Evolutionary conservation across 192 early-diverging fungal species (phyloP).

Genomic region (Oehlia diaphana): DNA sequence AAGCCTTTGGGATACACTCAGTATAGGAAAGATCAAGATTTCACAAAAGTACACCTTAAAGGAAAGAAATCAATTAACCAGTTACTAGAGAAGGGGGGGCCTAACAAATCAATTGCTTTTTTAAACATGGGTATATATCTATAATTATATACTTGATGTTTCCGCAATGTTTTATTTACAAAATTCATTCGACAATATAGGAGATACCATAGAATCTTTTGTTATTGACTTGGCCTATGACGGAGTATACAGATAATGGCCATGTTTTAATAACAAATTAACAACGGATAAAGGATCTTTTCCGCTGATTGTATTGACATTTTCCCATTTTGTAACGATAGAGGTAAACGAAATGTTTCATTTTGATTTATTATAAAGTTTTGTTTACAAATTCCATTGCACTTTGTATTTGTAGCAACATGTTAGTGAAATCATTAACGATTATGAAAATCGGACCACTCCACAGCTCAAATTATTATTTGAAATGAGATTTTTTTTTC

Average conservation of each 20-base stretch:
- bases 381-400: too few relatives aligned
- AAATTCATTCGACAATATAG: constrained; percentile 16
- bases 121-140: constrained; percentile 4
- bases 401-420: too few relatives aligned
- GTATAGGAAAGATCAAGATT: constrained; percentile 15
- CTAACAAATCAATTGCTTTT: constrained; percentile 17
- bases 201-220: background rate
- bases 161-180: constrained; percentile 7
- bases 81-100: background rate
- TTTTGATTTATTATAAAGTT: too few relatives aligned
- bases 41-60: constrained; percentile 24
- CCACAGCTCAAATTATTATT: too few relatives aligned
- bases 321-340: constrained; percentile 25
- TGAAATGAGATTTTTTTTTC: too few relatives aligned
- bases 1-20: constrained; percentile 19
- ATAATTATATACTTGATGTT: constrained; percentile 25
- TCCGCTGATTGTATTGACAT: constrained; percentile 21
- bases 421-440: too few relatives aligned
- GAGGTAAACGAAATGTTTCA: constrained; percentile 7
- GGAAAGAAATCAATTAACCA: constrained; percentile 22
- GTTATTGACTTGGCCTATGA: constrained; percentile 25
- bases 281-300: constrained; percentile 18
- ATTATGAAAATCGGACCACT: too few relatives aligned
- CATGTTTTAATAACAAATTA: constrained; percentile 26
- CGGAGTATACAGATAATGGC: constrained; percentile 14